Base-by-base conservation (phyloP, 495 filamentous ascomycete species). In the Neurospora africana region DNA sequence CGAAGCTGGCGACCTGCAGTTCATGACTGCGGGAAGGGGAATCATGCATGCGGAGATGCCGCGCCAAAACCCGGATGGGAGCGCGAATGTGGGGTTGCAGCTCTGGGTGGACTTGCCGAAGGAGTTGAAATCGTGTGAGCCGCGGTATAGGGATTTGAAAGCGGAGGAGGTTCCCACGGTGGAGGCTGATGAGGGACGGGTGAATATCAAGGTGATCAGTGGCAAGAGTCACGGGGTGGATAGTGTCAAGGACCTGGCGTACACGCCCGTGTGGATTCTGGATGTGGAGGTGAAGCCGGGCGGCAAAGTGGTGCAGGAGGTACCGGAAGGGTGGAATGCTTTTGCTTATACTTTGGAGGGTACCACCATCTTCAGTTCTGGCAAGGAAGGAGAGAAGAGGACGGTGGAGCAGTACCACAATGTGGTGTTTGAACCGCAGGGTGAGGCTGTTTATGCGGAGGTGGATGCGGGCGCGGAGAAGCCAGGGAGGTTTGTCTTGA, bases 41-140 rank as follows among this genome's bases (percentile, higher is more conserved):
- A 97, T 98, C 78, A 91, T 98, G 86, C 95, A 98, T 78, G 93
- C 95, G 11, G 95, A 98, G 83, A 98, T 98, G 94, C 95, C 95
- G 23, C 86, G 89, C 61, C 90, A 93, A 78, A 92, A 92, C 74
- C 73, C 81, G 3, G 92, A 96, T 78, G 94, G 93, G 6, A 87
- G 83, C 65, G 84, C 91, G 65, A 97, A 93, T 77, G 88, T 97
- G 72, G 95, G 95, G 8, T 86, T 99, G 83, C 95, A 98, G 83
- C 83, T 98, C 6, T 98, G 95, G 95, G 95, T 98, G 38, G 95
- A 98, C 78, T 82, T 98, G 9, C 95, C 95, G 1, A 81, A 89
- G 78, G 78, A 90, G 43, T 84, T 98, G 19, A 98, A 98, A 83
- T 85, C 81, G 73, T 94, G 92, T 81, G 95, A 98, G 82, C 95